phyloP scores from a whole-genome alignment of 192 early-diverging fungal species.

The Spizellomyces punctatus region DNA sequence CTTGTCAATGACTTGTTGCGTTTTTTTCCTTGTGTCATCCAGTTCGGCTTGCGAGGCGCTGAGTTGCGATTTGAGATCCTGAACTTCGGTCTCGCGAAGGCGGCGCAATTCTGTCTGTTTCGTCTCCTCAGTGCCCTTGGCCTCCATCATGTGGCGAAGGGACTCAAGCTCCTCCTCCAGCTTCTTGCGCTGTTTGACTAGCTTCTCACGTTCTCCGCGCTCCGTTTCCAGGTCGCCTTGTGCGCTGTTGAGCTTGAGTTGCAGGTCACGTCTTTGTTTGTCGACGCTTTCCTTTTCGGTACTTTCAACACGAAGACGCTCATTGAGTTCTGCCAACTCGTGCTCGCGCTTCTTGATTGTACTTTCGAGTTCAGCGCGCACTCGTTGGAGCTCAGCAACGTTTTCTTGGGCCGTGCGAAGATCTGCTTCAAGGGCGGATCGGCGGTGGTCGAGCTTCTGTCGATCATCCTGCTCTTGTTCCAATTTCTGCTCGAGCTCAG shows the following conservation, averaged over 20 bases:
- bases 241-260: constrained; percentile 42
- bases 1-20: constrained; percentile 43
- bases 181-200: constrained; percentile 53
- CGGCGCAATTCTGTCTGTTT: constrained; percentile 55
- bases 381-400: constrained; percentile 42
- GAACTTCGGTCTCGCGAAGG: constrained; percentile 58
- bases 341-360: constrained; percentile 48
- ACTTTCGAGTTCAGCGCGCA: constrained; percentile 45
- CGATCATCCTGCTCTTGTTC: constrained; percentile 48
- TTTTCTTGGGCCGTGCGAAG: constrained; percentile 33
- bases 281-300: constrained; percentile 53
- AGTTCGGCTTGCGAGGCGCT: constrained; percentile 42
- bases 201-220: constrained; percentile 48
- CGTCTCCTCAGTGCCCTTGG: constrained; percentile 56
- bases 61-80: constrained; percentile 49
- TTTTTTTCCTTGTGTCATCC: constrained; percentile 49
- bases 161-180: constrained; percentile 49
- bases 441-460: constrained; percentile 39
- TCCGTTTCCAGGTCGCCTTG: constrained; percentile 51
- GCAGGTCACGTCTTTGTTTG: constrained; percentile 51
- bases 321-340: constrained; percentile 44
- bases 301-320: constrained; percentile 38
- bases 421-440: constrained; percentile 41
- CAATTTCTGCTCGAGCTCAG: constrained; percentile 51
- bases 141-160: constrained; percentile 47